Base-by-base conservation (phyloP, 805 yeast species). In the Schwanniomyces occidentalis region DNA sequence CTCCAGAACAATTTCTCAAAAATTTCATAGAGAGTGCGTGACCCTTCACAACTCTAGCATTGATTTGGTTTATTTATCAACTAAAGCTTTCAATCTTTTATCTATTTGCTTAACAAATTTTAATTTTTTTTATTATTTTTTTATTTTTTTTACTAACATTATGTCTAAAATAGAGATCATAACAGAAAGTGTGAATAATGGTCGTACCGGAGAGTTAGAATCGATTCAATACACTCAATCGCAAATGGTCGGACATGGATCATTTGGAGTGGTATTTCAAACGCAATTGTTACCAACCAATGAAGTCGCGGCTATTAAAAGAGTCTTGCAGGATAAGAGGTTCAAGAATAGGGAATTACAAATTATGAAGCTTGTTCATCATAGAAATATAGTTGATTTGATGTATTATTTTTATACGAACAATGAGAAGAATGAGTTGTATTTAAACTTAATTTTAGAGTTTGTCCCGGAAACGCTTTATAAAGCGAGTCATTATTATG, bases 261-360 rank as follows among this genome's bases (percentile, higher is more conserved):
- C 98, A n/a, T 93, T 93, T 66, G 99, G 99, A 2, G 90, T 89
- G 21, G 99, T 93, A n/a, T 89, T 88, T 57, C 93, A 87, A 48
- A 88, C 96, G 5, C 80, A 77, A 40, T 69, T 93, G 24, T 54
- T 76, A 41, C 89, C 91, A 12, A 73, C 84, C 15, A 80, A 84
- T 41, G 85, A 82, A 49, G 75, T 80, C 26, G 95, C 91, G 13
- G 99, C 99, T 32, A 88, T 93, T 56, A 93, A 93, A 63, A 78
- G 95, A 49, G 99, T 93, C n/a, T 72, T 91, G 16, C 98, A 93
- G 58, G 99, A 93, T 63, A 86, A 83, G 55, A 71, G 98, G 30
- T 93, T 90, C 75, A 85, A 93, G 58, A 87, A 86, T 58, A 76
- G 99, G 61, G 99, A 93, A 60, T 72, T 93, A 42, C 96, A 90